Percentiles rank a stretch among this genome's conserved stretches.
Evolutionary conservation across 129 eudicot genomes (phyloP).

Genomic region (Glebionis coronaria): DNA sequence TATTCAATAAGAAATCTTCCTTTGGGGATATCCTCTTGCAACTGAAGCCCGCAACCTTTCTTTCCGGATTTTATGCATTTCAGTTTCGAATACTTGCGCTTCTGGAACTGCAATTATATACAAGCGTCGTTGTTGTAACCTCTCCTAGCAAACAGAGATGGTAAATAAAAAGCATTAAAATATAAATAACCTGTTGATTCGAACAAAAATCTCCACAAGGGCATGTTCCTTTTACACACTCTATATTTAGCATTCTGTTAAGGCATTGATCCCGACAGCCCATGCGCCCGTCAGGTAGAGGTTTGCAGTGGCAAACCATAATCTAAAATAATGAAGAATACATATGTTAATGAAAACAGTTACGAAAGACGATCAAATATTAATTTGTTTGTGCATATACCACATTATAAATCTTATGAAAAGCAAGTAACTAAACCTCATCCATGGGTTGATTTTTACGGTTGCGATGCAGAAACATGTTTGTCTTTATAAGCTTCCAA

Average conservation of each 20-base stretch:
- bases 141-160: neutral
- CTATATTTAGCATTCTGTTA: slow-evolving; percentile 93
- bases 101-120: slow-evolving; percentile 75
- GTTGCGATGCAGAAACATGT: slow-evolving; percentile 79
- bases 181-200: slow-evolving; percentile 70
- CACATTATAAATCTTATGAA: neutral
- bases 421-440: slow-evolving; percentile 52
- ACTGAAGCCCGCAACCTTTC: slow-evolving; percentile 87
- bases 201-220: slow-evolving; percentile 96
- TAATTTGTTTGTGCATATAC: too few relatives aligned
- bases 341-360: neutral
- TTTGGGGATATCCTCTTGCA: slow-evolving; percentile 62
- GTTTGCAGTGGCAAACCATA: slow-evolving; percentile 95
- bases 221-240: slow-evolving; percentile 91
- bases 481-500: slow-evolving; percentile 82
- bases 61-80: slow-evolving; percentile 71
- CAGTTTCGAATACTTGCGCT: slow-evolving; percentile 75
- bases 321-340: slow-evolving; percentile 41
- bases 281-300: slow-evolving; percentile 62
- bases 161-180: neutral
- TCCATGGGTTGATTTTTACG: slow-evolving; percentile 80
- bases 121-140: slow-evolving; percentile 8
- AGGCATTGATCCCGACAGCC: slow-evolving; percentile 92
- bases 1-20: slow-evolving; percentile 95
- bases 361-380: too few relatives aligned